phyloP scores from a whole-genome alignment of 331 rosid genomes.

The Pyrus hybrid region DNA sequence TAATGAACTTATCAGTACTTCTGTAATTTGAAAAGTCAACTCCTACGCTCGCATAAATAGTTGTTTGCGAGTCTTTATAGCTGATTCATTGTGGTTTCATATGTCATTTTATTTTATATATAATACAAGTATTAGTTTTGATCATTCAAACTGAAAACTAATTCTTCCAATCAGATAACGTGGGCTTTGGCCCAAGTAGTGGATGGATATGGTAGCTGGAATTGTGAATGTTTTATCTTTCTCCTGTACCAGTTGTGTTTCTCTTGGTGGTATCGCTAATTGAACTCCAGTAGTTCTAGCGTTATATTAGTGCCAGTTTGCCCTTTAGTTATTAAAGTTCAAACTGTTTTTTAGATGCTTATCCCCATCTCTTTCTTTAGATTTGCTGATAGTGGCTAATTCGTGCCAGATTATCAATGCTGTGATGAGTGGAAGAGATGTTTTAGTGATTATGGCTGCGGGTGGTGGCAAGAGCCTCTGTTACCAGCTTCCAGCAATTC shows the following conservation, averaged over 20 bases:
- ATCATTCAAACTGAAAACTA: background rate
- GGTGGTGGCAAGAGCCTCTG: conserved; percentile 99
- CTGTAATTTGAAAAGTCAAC: no score
- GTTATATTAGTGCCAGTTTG: background rate
- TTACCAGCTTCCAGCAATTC: conserved; percentile 93
- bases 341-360: background rate
- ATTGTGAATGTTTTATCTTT: background rate
- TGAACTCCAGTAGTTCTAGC: background rate
- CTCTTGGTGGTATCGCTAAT: background rate
- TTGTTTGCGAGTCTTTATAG: background rate
- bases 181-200: background rate
- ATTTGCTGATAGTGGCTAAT: conserved; percentile 14
- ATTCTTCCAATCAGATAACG: background rate
- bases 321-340: background rate
- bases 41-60: no score
- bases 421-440: conserved; percentile 81
- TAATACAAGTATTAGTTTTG: background rate
- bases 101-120: background rate
- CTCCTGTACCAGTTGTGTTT: background rate
- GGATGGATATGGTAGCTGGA: background rate
- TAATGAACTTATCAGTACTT: no score
- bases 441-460: conserved; percentile 93
- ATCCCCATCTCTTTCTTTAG: background rate
- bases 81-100: background rate
- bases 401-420: conserved; percentile 76